A percentile compares a stretch with the other conserved stretches of the same genome.
phyloP scores from a whole-genome alignment of 495 filamentous ascomycete genomes.

The Penicillium pulvis region DNA sequence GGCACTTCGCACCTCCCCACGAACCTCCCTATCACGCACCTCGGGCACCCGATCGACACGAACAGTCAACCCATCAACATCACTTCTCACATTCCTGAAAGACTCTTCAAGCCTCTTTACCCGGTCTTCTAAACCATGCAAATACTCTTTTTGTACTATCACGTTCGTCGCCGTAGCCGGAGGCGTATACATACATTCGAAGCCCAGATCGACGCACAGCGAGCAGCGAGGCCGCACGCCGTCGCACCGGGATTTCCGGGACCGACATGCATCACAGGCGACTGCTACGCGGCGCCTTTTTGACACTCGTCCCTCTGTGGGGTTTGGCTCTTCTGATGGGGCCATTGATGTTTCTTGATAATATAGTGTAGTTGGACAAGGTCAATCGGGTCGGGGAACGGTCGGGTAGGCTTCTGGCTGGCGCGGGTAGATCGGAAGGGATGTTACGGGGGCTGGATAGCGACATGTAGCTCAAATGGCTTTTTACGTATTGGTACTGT shows the following conservation, averaged over 20 bases:
- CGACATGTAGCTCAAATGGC: background rate
- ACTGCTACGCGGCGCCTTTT: slow-evolving; percentile 42
- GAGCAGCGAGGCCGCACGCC: slow-evolving; percentile 48
- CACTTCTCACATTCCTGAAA: slow-evolving; percentile 25
- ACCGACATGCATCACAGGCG: slow-evolving; percentile 49
- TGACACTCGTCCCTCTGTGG: slow-evolving; percentile 7
- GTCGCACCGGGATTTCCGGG: slow-evolving; percentile 52
- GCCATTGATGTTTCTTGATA: slow-evolving; percentile 7
- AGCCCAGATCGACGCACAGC: slow-evolving; percentile 43
- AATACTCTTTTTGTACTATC: slow-evolving; percentile 47
- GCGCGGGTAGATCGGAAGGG: slow-evolving; percentile 2
- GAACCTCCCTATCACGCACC: background rate
- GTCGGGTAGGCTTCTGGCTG: background rate
- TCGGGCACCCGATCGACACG: slow-evolving; percentile 9
- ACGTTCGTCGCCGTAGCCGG: slow-evolving; percentile 41
- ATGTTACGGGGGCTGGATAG: background rate
- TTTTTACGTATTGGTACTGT: no score
- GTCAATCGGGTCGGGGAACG: background rate
- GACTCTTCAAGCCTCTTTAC: slow-evolving; percentile 27
- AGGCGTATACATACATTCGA: slow-evolving; percentile 49
- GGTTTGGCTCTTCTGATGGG: slow-evolving; percentile 7
- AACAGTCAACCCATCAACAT: slow-evolving; percentile 28
- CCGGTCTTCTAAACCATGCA: slow-evolving; percentile 23
- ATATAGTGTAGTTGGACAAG: background rate
- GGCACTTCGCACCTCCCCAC: background rate